phyloP scores from a whole-genome alignment of 2,329 filamentous ascomycete genomes.

The Bretziella fagacearum region DNA sequence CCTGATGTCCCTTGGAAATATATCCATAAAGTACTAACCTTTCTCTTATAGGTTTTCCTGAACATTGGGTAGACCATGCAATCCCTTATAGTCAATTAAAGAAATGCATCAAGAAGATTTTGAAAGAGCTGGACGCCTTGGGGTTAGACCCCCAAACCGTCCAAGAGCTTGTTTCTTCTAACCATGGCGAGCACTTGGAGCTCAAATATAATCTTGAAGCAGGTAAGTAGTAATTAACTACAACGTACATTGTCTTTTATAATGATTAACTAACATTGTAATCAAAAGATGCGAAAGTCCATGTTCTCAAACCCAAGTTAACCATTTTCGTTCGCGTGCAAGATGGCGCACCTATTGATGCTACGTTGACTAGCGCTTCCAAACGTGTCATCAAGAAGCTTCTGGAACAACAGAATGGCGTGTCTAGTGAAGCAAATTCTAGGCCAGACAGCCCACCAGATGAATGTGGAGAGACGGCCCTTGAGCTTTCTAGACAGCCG shows the following conservation, averaged over 20 bases:
- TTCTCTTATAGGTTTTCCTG: slow-evolving; percentile 47
- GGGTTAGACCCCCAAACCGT: slow-evolving; percentile 59
- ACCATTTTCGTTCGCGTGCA: slow-evolving; percentile 51
- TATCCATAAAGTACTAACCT: no score
- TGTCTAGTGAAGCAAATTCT: neutral
- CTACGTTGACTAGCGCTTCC: slow-evolving; percentile 48
- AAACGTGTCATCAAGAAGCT: slow-evolving; percentile 45
- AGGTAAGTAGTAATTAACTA: slow-evolving; percentile 21
- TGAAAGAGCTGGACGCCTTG: slow-evolving; percentile 49
- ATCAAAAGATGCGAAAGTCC: slow-evolving; percentile 24
- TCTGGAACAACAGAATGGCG: slow-evolving; percentile 6
- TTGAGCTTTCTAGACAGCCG: neutral
- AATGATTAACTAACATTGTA: neutral
- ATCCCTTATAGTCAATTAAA: slow-evolving; percentile 76
- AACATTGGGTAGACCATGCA: slow-evolving; percentile 53
- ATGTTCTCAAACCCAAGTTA: slow-evolving; percentile 46
- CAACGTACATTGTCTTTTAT: neutral
- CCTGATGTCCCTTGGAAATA: no score
- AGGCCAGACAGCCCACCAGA: neutral
- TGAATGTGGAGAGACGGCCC: neutral
- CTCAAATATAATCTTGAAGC: slow-evolving; percentile 38
- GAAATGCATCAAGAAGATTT: slow-evolving; percentile 72
- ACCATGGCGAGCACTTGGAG: slow-evolving; percentile 29
- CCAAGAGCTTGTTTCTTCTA: slow-evolving; percentile 41
- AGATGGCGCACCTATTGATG: slow-evolving; percentile 51